Evolutionary conservation across 306 rosid species (phyloP).

Genomic region (Bauhinia variegata): DNA sequence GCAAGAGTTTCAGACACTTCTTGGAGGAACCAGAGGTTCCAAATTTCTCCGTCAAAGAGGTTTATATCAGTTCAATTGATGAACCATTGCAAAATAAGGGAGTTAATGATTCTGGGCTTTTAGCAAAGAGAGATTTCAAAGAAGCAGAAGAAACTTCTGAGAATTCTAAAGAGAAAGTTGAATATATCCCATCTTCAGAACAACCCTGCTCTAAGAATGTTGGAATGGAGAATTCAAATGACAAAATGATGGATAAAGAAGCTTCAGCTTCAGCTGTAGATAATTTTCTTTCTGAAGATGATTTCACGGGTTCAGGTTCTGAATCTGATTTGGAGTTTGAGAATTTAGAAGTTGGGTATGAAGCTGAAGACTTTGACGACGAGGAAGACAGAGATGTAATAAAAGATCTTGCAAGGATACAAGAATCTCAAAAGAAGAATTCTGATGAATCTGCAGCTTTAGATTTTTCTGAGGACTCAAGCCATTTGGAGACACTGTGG

Average conservation of each 20-base stretch:
- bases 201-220: constrained; percentile 27
- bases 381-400: constrained; percentile 59
- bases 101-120: constrained; percentile 21
- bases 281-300: constrained; percentile 47
- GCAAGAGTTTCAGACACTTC: constrained; percentile 48
- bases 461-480: constrained; percentile 57
- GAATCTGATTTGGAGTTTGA: constrained; percentile 49
- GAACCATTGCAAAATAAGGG: constrained; percentile 13
- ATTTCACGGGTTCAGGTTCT: constrained; percentile 45
- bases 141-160: constrained; percentile 38
- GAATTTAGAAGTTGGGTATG: constrained; percentile 49
- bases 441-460: constrained; percentile 7
- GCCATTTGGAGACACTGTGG: constrained; percentile 75
- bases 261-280: background rate
- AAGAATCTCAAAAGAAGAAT: constrained; percentile 31
- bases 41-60: constrained; percentile 51
- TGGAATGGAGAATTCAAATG: constrained; percentile 19
- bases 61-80: constrained; percentile 32
- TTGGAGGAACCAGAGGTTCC: constrained; percentile 56
- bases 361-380: constrained; percentile 60
- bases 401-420: constrained; percentile 46
- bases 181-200: background rate
- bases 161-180: background rate
- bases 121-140: constrained; percentile 29
- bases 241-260: constrained; percentile 6